Evolutionary conservation across 176 grass and related monocot species (phyloP), one percentile per base, ranked within the genome.

Genomic region (Oryza punctata): DNA sequence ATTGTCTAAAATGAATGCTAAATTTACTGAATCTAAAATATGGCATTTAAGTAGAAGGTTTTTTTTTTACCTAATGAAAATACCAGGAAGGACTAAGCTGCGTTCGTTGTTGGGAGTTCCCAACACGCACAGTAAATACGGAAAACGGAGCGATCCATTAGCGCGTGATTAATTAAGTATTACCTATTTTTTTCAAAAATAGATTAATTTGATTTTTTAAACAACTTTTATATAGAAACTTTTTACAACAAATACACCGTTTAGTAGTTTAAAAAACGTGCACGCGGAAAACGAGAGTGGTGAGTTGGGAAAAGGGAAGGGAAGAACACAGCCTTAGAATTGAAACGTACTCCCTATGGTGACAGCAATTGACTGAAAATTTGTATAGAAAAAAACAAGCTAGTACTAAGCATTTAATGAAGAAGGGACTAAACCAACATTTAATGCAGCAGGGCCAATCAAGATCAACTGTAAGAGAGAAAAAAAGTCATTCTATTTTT

Each of bases 331-430:
- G 14, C 60, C 33, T 83, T 76, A 2, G 40, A 43, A 76, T 15
- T 26, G 38, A 64, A 81, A 85, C 44, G 54, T 63, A 63, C 40
- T 40, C 8, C 6, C 50, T 19, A 6, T 43, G n/a, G 1, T 27
- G 77, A 65, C 70, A 21, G 57, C 71, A 24, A 76, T 66, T 81
- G 70, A 66, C 32, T 8, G 25, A 33, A 44, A 52, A n/a, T 71
- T 60, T 85, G 65, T 65, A 13, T 76, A 24, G 5, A 43, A 76
- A 85, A 69, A 23, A 84, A 79, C 69, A 10, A 63, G 21, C 38
- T 30, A 15, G 29, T 79, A 38, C 37, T 38, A 73, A 82, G 80
- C 23, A 78, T 83, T 18, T 19, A 61, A 61, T 63, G 61, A 24
- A 59, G 8, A 50, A 54, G 7, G 43, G 18, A 43, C 59, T 70